These are phyloP conservation scores for Allium fistulosum DNA, from an alignment of 106 monocot genomes.

Conservation along the genomic window DNA sequence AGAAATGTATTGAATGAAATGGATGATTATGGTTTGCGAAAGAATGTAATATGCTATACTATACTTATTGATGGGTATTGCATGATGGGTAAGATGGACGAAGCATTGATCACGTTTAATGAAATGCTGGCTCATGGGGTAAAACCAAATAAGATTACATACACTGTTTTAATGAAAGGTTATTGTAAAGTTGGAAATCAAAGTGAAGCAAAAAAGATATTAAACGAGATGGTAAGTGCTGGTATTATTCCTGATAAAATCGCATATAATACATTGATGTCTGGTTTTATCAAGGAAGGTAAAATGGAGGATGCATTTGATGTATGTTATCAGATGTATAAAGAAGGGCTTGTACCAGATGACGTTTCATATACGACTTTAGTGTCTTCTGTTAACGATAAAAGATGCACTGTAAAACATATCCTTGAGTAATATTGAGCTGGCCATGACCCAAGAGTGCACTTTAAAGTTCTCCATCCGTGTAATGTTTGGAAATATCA, in stretches of 20 bases:
- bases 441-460: background rate
- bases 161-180: conserved; percentile 75
- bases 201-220: conserved; percentile 37
- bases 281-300: conserved; percentile 54
- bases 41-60: conserved; percentile 79
- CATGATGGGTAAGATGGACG: conserved; percentile 52
- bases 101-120: conserved; percentile 42
- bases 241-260: conserved; percentile 58
- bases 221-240: conserved; percentile 56
- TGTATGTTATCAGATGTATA: conserved; percentile 33
- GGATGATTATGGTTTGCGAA: conserved; percentile 32
- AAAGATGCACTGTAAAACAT: background rate
- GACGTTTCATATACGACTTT: conserved; percentile 39
- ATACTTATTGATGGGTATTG: conserved; percentile 69
- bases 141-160: conserved; percentile 77
- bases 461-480: background rate
- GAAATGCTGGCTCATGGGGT: conserved; percentile 50
- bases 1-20: conserved; percentile 34
- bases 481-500: background rate
- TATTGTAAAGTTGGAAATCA: conserved; percentile 43
- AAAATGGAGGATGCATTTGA: conserved; percentile 41
- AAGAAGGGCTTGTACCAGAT: conserved; percentile 37
- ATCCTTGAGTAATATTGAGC: background rate
- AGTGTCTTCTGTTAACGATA: conserved; percentile 23
- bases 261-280: conserved; percentile 62